phyloP scores from a whole-genome alignment of 768 basidiomycete species.

The Tylopilus balloui region DNA sequence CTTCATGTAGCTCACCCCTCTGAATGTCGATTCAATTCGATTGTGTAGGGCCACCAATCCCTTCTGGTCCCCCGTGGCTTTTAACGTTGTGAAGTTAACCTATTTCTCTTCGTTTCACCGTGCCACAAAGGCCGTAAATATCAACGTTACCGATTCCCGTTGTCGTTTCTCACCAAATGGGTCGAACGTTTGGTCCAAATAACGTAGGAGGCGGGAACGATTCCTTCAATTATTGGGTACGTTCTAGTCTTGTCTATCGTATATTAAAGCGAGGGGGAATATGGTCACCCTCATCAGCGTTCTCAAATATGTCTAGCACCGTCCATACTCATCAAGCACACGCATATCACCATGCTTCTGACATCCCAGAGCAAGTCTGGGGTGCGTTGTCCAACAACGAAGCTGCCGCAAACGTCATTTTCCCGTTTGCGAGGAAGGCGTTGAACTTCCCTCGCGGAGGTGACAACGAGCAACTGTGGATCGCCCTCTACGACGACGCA shows the following conservation, averaged over 20 bases:
- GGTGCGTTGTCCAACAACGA: conserved; percentile 26
- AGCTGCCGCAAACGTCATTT: conserved; percentile 36
- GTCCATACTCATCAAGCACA: neutral
- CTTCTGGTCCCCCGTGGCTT: neutral
- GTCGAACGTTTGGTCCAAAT: neutral
- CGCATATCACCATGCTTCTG: conserved; percentile 4
- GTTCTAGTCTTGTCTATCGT: neutral
- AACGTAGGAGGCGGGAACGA: neutral
- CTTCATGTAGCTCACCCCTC: neutral
- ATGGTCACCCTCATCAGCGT: neutral
- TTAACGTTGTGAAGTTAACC: conserved; percentile 1
- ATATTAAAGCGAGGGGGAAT: neutral
- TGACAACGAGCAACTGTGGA: conserved; percentile 25
- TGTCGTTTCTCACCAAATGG: neutral
- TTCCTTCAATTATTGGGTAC: neutral
- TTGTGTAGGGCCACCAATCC: neutral
- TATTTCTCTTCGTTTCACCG: neutral
- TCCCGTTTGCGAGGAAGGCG: conserved; percentile 35
- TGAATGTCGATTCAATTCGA: neutral
- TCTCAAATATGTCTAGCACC: conserved; percentile 13
- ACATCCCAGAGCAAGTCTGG: conserved; percentile 27
- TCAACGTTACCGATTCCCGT: neutral
- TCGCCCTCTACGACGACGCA: conserved; percentile 22
- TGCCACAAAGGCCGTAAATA: neutral
- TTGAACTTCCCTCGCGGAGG: neutral